These are phyloP conservation scores for Globisporangium lucens DNA, from an alignment of 352 stramenopile genomes.

Conservation along the genomic window DNA sequence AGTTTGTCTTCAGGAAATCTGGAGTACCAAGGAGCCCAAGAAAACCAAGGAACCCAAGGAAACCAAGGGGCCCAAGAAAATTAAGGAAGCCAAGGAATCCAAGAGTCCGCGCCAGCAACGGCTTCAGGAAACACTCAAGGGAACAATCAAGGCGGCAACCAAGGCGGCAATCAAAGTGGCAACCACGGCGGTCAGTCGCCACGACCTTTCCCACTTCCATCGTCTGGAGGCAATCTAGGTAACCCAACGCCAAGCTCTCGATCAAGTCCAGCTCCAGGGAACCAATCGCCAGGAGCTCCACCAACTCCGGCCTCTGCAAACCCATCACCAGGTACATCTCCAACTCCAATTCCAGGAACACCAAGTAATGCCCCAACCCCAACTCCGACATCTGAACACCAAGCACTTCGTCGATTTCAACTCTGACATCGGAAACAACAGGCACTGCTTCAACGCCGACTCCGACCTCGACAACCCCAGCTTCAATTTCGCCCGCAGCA, in stretches of 20 bases:
- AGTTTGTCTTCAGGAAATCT: neutral
- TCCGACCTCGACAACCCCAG: neutral
- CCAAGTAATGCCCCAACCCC: too few relatives aligned
- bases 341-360: neutral
- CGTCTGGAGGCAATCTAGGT: neutral
- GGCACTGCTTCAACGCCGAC: neutral
- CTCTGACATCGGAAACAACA: neutral
- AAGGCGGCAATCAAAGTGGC: too few relatives aligned
- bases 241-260: neutral
- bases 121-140: too few relatives aligned
- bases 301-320: neutral
- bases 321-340: neutral
- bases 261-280: neutral
- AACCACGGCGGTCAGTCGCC: neutral
- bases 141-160: neutral
- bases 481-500: neutral
- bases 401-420: neutral
- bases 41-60: neutral
- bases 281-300: neutral
- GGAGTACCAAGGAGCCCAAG: neutral
- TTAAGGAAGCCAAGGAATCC: neutral
- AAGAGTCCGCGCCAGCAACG: neutral
- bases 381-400: too few relatives aligned
- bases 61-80: neutral
- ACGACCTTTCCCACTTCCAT: neutral